These are phyloP conservation scores for Epicoccum sorghinum DNA, from an alignment of 2,329 filamentous ascomycete genomes.

Conservation along the genomic window DNA sequence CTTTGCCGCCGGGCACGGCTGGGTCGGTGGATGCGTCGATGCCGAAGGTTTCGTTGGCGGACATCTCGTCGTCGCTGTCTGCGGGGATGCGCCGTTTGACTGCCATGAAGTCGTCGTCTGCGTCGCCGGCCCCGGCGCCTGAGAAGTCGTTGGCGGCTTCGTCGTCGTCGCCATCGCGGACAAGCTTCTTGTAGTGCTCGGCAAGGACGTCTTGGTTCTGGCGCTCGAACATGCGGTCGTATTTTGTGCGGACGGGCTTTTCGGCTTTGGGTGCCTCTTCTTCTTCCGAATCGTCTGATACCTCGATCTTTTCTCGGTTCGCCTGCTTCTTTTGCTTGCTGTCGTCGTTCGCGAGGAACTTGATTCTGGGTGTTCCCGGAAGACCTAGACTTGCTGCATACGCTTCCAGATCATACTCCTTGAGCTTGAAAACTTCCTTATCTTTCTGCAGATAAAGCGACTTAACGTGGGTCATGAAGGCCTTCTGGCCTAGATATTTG, in stretches of 20 bases:
- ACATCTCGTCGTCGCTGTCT: slow-evolving; percentile 62
- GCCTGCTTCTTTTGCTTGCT: slow-evolving; percentile 88
- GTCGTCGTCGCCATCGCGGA: slow-evolving; percentile 60
- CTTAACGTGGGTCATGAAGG: slow-evolving; percentile 87
- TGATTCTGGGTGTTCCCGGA: slow-evolving; percentile 89
- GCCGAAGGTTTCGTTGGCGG: slow-evolving; percentile 23
- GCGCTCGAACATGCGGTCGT: slow-evolving; percentile 97
- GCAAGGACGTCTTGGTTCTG: slow-evolving; percentile 95
- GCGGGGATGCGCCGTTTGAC: slow-evolving; percentile 87
- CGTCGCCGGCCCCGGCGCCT: slow-evolving; percentile 53
- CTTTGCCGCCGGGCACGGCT: slow-evolving; percentile 54
- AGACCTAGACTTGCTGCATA: slow-evolving; percentile 86
- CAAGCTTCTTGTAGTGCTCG: slow-evolving; percentile 89
- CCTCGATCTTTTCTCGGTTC: slow-evolving; percentile 66
- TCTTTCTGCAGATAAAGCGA: slow-evolving; percentile 88
- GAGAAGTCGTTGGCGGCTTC: slow-evolving; percentile 37
- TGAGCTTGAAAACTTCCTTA: slow-evolving; percentile 87
- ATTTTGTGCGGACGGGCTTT: slow-evolving; percentile 85
- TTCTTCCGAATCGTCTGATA: slow-evolving; percentile 67
- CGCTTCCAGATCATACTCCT: slow-evolving; percentile 81
- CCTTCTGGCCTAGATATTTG: slow-evolving; percentile 95
- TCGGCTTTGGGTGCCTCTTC: slow-evolving; percentile 55
- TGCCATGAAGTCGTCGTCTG: slow-evolving; percentile 81
- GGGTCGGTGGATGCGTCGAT: slow-evolving; percentile 52
- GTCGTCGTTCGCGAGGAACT: slow-evolving; percentile 89